A percentile compares a stretch with the other conserved stretches of the same genome.
Evolutionary conservation across 331 rosid genomes (phyloP).

Genomic region (Ulmus americana): DNA sequence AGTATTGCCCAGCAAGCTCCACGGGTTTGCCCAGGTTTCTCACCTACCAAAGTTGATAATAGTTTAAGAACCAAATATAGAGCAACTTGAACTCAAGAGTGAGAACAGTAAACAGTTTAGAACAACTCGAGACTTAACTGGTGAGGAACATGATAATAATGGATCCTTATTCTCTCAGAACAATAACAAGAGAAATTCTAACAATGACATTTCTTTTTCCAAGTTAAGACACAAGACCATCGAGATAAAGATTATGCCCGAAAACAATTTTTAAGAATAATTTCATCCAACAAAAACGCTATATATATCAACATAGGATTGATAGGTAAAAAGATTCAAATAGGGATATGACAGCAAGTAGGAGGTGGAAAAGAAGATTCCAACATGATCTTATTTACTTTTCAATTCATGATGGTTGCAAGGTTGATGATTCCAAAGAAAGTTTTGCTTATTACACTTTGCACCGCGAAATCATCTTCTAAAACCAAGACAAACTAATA

Average conservation of each 20-base stretch:
- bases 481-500: conserved; percentile 10
- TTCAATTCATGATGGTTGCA: background rate
- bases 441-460: background rate
- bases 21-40: conserved; percentile 96
- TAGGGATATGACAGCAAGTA: background rate
- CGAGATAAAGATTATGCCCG: background rate
- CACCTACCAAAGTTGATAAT: conserved; percentile 43
- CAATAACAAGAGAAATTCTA: background rate
- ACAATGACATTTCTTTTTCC: background rate
- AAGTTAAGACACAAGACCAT: background rate
- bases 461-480: conserved; percentile 2
- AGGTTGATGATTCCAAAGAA: background rate
- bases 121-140: background rate
- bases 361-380: background rate
- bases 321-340: background rate
- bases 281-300: background rate
- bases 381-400: background rate
- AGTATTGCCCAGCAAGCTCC: conserved; percentile 91
- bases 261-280: background rate
- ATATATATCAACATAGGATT: background rate
- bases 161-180: background rate
- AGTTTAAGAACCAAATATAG: conserved; percentile 20
- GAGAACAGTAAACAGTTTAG: background rate
- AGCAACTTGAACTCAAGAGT: conserved; percentile 1
- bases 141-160: background rate